phyloP scores from a whole-genome alignment of 257 asterid species.

The Ligustrum vulgare region DNA sequence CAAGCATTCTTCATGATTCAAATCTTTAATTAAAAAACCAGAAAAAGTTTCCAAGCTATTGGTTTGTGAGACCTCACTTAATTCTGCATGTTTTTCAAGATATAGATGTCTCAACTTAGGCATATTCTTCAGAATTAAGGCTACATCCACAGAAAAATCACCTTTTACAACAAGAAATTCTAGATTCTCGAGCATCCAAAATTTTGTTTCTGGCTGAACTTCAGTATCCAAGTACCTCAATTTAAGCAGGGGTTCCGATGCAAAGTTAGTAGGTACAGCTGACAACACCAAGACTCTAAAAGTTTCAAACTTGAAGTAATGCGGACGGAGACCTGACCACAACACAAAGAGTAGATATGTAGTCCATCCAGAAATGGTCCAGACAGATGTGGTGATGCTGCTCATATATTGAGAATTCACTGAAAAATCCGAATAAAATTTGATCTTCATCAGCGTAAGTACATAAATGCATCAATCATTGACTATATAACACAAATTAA shows the following conservation, averaged over 20 bases:
- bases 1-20: neutral
- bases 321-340: too few relatives aligned
- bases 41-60: slow-evolving; percentile 11
- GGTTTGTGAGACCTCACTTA: too few relatives aligned
- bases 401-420: too few relatives aligned
- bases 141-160: neutral
- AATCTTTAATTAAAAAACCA: neutral
- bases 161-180: neutral
- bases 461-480: too few relatives aligned
- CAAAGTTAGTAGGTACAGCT: neutral
- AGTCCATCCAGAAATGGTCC: too few relatives aligned
- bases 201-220: neutral
- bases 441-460: too few relatives aligned
- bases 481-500: too few relatives aligned
- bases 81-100: too few relatives aligned
- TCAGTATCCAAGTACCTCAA: slow-evolving; percentile 16
- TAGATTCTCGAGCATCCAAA: slow-evolving; percentile 6
- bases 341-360: too few relatives aligned
- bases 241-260: neutral
- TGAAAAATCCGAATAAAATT: too few relatives aligned
- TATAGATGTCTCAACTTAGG: slow-evolving; percentile 8
- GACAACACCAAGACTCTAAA: slow-evolving; percentile 2
- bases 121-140: neutral
- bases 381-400: too few relatives aligned
- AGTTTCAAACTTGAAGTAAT: neutral